These are phyloP conservation scores for Letharia lupina DNA, from an alignment of 495 filamentous ascomycete genomes.

Conservation along the genomic window DNA sequence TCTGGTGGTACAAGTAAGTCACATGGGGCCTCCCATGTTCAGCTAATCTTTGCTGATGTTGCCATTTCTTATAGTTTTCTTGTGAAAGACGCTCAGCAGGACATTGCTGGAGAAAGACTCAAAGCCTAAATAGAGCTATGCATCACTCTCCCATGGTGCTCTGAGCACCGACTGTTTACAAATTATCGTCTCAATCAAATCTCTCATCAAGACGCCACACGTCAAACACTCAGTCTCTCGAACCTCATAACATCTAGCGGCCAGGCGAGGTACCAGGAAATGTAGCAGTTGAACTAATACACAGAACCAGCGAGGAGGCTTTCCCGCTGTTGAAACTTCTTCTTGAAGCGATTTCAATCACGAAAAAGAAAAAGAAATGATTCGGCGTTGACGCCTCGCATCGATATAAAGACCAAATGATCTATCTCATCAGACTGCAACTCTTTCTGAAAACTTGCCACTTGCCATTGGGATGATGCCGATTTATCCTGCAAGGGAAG, in stretches of 20 bases:
- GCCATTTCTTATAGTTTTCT: slow-evolving; percentile 52
- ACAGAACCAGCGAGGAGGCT: not conserved
- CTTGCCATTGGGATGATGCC: not conserved
- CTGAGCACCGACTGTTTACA: not conserved
- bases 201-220: not conserved
- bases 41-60: slow-evolving; percentile 16
- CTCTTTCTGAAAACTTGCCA: too few species aligned
- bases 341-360: not conserved
- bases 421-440: too few species aligned
- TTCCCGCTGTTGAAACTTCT: not conserved
- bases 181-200: not conserved
- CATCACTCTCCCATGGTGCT: slow-evolving; percentile 2
- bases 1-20: slow-evolving; percentile 93
- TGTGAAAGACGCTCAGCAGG: slow-evolving; percentile 68
- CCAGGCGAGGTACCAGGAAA: not conserved
- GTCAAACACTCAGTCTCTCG: not conserved
- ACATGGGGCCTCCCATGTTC: not conserved
- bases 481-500: slow-evolving; percentile 30
- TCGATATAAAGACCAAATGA: not conserved
- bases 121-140: slow-evolving; percentile 35
- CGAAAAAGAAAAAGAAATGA: not conserved
- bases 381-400: not conserved
- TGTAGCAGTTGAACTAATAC: not conserved
- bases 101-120: slow-evolving; percentile 48
- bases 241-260: not conserved